phyloP scores from a whole-genome alignment of 192 early-diverging fungal genomes.

The Coemansia sp. region DNA sequence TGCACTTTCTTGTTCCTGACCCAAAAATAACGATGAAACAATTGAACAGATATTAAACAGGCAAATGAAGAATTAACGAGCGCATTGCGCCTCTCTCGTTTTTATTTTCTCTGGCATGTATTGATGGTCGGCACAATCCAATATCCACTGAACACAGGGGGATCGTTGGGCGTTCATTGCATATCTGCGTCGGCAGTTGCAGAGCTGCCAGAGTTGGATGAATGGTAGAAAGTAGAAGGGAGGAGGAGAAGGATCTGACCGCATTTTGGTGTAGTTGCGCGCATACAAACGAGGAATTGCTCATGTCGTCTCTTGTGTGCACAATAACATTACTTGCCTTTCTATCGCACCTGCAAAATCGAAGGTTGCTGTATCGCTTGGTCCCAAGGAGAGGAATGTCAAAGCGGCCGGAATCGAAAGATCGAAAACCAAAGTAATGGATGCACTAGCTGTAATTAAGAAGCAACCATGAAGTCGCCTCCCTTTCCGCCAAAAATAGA shows the following conservation, averaged over 20 bases:
- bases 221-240: too few relatives aligned
- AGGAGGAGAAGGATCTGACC: background rate
- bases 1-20: background rate
- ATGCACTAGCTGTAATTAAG: slow-evolving; percentile 1
- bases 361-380: background rate
- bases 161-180: background rate
- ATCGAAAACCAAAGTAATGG: background rate
- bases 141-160: background rate
- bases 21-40: background rate
- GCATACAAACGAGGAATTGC: background rate
- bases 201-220: too few relatives aligned
- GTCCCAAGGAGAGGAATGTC: background rate
- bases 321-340: background rate
- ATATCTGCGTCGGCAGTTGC: background rate
- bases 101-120: background rate
- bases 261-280: background rate
- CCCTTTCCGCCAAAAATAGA: background rate
- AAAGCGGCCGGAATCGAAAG: slow-evolving; percentile 1
- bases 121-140: too few relatives aligned
- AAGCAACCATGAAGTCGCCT: background rate
- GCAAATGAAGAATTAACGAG: background rate
- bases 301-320: too few relatives aligned
- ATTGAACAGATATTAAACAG: slow-evolving; percentile 1
- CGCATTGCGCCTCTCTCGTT: background rate
- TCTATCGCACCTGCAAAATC: background rate